Percentiles rank a stretch among this genome's conserved stretches.
phyloP scores from a whole-genome alignment of 106 monocot species.

The Xerophyta viscosa region DNA sequence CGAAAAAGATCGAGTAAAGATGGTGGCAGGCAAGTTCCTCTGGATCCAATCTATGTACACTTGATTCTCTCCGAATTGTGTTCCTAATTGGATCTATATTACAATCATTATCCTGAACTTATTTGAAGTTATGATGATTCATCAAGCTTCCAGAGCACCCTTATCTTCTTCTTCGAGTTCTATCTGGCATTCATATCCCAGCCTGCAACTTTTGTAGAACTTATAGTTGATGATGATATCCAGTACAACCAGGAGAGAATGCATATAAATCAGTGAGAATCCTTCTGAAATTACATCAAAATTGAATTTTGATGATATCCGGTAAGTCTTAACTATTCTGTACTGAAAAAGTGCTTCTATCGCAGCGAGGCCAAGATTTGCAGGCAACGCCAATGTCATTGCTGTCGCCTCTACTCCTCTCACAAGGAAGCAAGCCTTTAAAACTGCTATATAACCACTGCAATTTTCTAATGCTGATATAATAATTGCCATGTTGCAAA shows the following conservation, averaged over 20 bases:
- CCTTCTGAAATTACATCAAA: constrained; percentile 33
- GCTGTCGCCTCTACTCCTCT: constrained; percentile 38
- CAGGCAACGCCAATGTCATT: constrained; percentile 48
- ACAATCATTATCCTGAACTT: no score
- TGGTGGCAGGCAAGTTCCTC: no score
- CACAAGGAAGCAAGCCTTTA: constrained; percentile 52
- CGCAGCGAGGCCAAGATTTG: constrained; percentile 43
- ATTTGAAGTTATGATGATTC: background rate
- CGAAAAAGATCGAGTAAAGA: no score
- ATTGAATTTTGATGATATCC: background rate
- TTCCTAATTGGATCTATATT: constrained; percentile 6
- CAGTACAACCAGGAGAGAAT: constrained; percentile 53
- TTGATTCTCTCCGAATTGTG: no score
- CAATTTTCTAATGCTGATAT: constrained; percentile 50
- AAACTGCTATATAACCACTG: constrained; percentile 29
- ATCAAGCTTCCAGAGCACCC: constrained; percentile 5
- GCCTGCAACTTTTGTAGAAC: constrained; percentile 57
- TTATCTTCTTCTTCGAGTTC: constrained; percentile 5
- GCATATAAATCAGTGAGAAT: constrained; percentile 45
- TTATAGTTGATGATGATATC: constrained; percentile 56
- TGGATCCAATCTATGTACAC: constrained; percentile 1
- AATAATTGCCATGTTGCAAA: constrained; percentile 52
- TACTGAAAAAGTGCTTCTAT: constrained; percentile 75
- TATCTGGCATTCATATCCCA: background rate
- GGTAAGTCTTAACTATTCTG: constrained; percentile 35